Percentiles rank a stretch among this genome's conserved stretches.
These are phyloP conservation scores for Penstemon barbatus DNA, from an alignment of 257 asterid species.

Conservation along the genomic window DNA sequence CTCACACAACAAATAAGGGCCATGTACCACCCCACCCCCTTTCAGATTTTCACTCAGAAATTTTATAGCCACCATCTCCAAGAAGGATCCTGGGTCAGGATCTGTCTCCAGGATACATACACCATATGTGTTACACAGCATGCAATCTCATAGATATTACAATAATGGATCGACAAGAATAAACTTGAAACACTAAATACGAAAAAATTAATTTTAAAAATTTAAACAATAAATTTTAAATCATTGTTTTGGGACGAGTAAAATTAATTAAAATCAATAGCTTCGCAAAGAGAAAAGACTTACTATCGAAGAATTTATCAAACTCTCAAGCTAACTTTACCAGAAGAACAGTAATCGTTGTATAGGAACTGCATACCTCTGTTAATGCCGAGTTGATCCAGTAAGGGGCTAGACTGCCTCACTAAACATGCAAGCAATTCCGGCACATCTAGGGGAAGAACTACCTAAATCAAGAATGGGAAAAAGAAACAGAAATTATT, in stretches of 20 bases:
- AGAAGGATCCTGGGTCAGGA: no score
- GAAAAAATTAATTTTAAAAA: background rate
- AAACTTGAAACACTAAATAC: background rate
- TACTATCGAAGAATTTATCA: constrained; percentile 6
- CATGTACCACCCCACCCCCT: no score
- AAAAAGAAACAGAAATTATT: constrained; percentile 22
- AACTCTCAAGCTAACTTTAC: background rate
- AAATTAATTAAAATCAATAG: constrained; percentile 11
- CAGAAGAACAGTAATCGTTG: constrained; percentile 21
- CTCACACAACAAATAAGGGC: no score
- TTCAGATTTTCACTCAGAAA: no score
- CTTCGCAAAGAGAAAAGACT: constrained; percentile 13
- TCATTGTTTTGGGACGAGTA: constrained; percentile 1
- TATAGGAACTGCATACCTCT: constrained; percentile 53
- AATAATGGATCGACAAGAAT: background rate
- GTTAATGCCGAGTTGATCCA: constrained; percentile 89
- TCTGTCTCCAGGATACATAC: no score
- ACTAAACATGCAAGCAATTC: constrained; percentile 88
- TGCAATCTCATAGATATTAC: background rate
- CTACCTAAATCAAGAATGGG: constrained; percentile 55
- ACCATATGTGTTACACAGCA: no score
- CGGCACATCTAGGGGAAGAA: constrained; percentile 92
- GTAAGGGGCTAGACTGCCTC: constrained; percentile 91
- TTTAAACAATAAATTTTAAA: background rate
- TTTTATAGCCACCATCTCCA: no score